phyloP scores from a whole-genome alignment of 1,139 yeast genomes.

The Taphrina pruni region DNA sequence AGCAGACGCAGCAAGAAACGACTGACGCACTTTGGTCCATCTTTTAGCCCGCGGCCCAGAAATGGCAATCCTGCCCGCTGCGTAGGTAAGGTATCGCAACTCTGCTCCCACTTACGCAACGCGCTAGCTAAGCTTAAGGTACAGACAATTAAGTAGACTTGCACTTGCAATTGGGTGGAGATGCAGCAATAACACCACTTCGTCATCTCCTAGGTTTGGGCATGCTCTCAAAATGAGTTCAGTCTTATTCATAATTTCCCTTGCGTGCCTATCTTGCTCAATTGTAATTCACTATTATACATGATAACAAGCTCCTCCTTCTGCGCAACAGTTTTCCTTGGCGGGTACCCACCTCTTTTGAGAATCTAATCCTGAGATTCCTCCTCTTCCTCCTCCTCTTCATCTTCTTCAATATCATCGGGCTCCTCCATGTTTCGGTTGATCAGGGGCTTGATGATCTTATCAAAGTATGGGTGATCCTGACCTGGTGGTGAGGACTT shows the following conservation, averaged over 20 bases:
- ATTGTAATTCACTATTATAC: too few species aligned
- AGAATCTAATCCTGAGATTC: background rate
- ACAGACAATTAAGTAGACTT: too few species aligned
- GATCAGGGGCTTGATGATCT: conserved; percentile 54
- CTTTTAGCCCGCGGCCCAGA: background rate
- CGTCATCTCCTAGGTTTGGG: too few species aligned
- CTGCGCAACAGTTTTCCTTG: too few species aligned
- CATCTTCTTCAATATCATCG: conserved; percentile 44
- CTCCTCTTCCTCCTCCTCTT: conserved; percentile 35
- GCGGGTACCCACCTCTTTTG: too few species aligned
- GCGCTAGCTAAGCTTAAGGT: too few species aligned
- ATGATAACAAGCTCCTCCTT: too few species aligned
- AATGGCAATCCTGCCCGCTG: background rate
- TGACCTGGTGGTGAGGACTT: conserved; percentile 52
- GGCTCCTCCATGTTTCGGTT: conserved; percentile 51
- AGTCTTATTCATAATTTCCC: too few species aligned
- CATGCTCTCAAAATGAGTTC: too few species aligned
- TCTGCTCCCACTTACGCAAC: background rate
- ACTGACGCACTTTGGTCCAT: background rate
- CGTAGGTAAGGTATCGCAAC: background rate
- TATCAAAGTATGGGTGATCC: conserved; percentile 54
- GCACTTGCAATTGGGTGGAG: too few species aligned
- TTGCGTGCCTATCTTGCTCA: too few species aligned
- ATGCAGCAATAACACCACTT: too few species aligned
- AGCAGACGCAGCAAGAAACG: background rate